Base-by-base conservation (phyloP, 805 yeast species). In the Grigorovia yakushimaensis region DNA sequence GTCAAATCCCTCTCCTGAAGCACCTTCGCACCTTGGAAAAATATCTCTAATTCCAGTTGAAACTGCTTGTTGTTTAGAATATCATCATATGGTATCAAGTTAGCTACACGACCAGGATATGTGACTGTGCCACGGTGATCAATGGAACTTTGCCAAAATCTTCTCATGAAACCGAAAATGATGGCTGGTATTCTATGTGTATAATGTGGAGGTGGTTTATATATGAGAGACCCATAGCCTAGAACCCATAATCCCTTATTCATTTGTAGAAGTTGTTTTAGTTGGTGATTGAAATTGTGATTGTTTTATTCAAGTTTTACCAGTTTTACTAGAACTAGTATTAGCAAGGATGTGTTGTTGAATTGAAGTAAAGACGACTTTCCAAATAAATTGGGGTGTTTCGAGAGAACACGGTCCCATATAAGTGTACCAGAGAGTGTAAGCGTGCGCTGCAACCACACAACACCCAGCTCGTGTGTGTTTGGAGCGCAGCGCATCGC, bases 101-200 rank as follows among this genome's bases (percentile, higher is more conserved):
- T 89, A 9, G 78, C 96, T 1, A 89, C 97, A 33, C 97, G 66
- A 0, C 98, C 98, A 1, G 95, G 95, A n/a, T 67, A 61, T 48
- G 78, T 85, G 0, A 87, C 88, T 0, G 94, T 84, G 1, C 97
- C 97, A 46, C 97, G 68, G 63, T 91, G 96, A 62, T 89, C 97
- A 21, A 82, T 78, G 10, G 93, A 82, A 35, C 86, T 76, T 64
- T 89, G 97, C 96, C 96, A 89, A 60, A 89, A 89, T 41, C 96
- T 68, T 19, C 98, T 73, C 1, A 82, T 77, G 54, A 71, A 88
- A 1, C 96, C 96, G 45, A 72, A 71, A 21, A 89, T 71, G 42
- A 81, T 76, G 0, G 96, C 96, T 0, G 88, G 81, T 9, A 84
- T 73, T 37, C 79, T 67, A 56, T 74, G 70, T 43, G 77, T 71